Evolutionary conservation across 257 asterid genomes (phyloP).

Genomic region (Lycium barbarum): DNA sequence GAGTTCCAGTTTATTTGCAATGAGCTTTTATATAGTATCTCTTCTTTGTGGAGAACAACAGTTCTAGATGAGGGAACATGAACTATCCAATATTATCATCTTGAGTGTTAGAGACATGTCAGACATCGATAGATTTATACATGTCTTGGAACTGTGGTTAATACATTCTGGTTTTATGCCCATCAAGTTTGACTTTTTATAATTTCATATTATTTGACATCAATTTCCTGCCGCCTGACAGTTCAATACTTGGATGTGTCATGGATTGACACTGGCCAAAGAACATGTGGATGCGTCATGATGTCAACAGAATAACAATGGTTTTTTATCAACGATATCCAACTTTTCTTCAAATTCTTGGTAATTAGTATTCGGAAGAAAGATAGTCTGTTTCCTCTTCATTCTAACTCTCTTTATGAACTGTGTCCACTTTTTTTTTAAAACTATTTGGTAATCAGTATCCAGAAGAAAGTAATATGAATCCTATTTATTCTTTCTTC

Average conservation of each 20-base stretch:
- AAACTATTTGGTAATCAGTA: neutral
- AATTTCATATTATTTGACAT: neutral
- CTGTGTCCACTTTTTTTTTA: neutral
- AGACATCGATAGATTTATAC: neutral
- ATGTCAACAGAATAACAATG: neutral
- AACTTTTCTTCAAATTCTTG: neutral
- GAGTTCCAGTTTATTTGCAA: neutral
- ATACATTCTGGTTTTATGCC: neutral
- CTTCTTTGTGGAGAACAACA: neutral
- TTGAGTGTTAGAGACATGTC: neutral
- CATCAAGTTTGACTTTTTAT: neutral
- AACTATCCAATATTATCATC: neutral
- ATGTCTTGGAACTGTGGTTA: neutral
- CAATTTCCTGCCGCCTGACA: neutral
- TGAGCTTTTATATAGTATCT: neutral
- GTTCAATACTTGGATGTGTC: neutral
- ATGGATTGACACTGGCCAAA: neutral
- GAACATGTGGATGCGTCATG: neutral
- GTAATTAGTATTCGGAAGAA: neutral
- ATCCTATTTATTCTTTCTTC: neutral
- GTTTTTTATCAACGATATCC: neutral
- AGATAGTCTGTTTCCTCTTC: neutral
- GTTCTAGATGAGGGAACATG: neutral
- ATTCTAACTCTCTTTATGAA: neutral
- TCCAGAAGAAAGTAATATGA: neutral